Base-by-base conservation (phyloP, 2,329 filamentous ascomycete species). In the Penicillium sp. region DNA sequence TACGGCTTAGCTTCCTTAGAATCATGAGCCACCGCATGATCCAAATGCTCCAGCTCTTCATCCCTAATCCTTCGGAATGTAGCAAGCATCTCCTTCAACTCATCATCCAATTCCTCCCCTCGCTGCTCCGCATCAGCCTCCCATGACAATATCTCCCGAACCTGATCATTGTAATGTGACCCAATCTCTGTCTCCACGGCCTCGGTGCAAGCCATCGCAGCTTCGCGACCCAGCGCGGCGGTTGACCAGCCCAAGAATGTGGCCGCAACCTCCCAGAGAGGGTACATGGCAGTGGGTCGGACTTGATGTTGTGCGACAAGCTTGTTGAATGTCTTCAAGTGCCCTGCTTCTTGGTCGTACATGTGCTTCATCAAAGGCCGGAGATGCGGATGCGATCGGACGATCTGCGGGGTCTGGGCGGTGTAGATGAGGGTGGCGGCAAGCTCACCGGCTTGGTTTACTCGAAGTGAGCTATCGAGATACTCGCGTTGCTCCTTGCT, bases 121-220 rank as follows among this genome's bases (percentile, higher is more conserved):
- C 87, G 82, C 9, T 79, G 81, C 75, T 93, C 85, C 80, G 92
- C 90, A 63, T 88, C 84, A 8, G 84, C 80, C 56, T 91, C 84
- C 88, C 96, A 97, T 60, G 89, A 87, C 39, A 98, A 75, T 66
- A 99, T 77, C 52, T 85, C 84, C 26, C 91, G 81, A 43, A 99
- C 91, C 78, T 99, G 95, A 62, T 87, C 86, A 72, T 98, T 98
- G 74, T 99, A 99, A 77, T 99, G 95, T 27, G 86, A 86, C 2
- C 95, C 95, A 61, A 99, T 99, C 79, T 98, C 95, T 7, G 93
- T 99, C 81, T 99, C 95, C 1, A 99, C 93, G 1, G 95, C 95
- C 77, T 99, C 95, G 0, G 95, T 98, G 73, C 95, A 99, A 13
- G 95, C 95, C 95, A 99, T 99, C 35, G 95, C 93, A 2, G 93